Evolutionary conservation across 768 basidiomycete genomes (phyloP).

Genomic region (Tulasnella sp.): DNA sequence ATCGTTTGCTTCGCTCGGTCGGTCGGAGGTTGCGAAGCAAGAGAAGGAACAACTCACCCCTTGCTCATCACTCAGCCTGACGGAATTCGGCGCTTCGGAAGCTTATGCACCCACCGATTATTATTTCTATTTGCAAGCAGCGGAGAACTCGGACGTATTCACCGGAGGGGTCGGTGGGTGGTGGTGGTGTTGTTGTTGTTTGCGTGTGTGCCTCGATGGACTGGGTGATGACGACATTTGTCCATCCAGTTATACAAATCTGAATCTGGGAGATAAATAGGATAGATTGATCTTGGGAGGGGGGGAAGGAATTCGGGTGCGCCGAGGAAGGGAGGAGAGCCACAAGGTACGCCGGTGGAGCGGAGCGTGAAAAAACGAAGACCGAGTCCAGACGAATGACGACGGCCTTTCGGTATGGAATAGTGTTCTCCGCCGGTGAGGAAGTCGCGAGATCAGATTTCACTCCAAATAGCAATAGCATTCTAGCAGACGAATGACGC

Average conservation of each 20-base stretch:
- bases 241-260: neutral
- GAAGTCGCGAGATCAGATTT: neutral
- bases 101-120: neutral
- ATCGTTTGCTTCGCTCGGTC: conserved; percentile 6
- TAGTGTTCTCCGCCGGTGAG: conserved; percentile 11
- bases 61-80: conserved; percentile 18
- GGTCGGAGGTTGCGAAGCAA: neutral
- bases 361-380: conserved; percentile 6
- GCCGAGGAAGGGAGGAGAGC: neutral
- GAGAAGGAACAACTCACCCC: neutral
- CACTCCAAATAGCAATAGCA: neutral
- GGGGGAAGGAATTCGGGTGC: neutral
- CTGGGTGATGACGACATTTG: neutral
- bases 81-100: conserved; percentile 19
- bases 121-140: neutral
- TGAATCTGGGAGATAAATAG: conserved; percentile 4
- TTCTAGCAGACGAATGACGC: too few species aligned
- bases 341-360: conserved; percentile 17
- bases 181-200: neutral
- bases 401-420: neutral
- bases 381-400: neutral
- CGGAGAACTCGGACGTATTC: conserved; percentile 15
- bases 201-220: neutral
- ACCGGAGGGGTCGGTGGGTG: neutral
- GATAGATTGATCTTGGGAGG: neutral